These are phyloP conservation scores for Choanephora cucurbitarum DNA, from an alignment of 371 early-diverging fungal species.

Conservation along the genomic window DNA sequence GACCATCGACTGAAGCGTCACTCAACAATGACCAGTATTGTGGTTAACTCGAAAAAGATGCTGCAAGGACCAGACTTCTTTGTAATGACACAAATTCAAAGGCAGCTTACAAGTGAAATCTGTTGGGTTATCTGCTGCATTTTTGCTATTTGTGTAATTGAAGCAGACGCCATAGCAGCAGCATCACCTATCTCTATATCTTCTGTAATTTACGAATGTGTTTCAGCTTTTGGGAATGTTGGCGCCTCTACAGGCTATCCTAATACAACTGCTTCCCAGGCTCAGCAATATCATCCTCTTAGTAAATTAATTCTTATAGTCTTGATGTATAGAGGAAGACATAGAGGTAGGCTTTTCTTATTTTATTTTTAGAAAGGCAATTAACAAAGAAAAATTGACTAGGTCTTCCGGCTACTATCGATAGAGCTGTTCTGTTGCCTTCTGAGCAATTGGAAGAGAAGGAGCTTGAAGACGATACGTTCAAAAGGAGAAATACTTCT, in stretches of 20 bases:
- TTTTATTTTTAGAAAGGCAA: no score
- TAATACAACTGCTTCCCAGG: constrained; percentile 34
- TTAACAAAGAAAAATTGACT: neutral
- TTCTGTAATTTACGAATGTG: constrained; percentile 51
- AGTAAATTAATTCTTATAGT: constrained; percentile 44
- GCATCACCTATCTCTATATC: constrained; percentile 41
- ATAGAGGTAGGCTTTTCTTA: constrained; percentile 49
- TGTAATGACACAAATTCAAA: constrained; percentile 49
- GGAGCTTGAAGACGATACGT: constrained; percentile 20
- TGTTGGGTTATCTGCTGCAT: constrained; percentile 48
- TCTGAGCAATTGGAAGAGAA: constrained; percentile 39
- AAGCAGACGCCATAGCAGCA: constrained; percentile 34
- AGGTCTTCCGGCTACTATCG: constrained; percentile 53
- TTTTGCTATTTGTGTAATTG: constrained; percentile 38
- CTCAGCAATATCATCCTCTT: constrained; percentile 38
- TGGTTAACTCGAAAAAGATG: constrained; percentile 35
- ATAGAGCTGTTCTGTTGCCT: constrained; percentile 48
- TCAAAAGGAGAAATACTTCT: constrained; percentile 23
- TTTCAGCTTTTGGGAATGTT: constrained; percentile 51
- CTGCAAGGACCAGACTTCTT: constrained; percentile 49
- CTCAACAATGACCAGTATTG: constrained; percentile 39
- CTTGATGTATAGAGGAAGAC: constrained; percentile 54
- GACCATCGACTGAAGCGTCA: constrained; percentile 34
- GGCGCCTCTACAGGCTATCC: constrained; percentile 49
- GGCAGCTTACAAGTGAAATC: constrained; percentile 50